These are phyloP conservation scores for Cystobasidium pallidum DNA, from an alignment of 1,284 basidiomycete species.

Conservation along the genomic window DNA sequence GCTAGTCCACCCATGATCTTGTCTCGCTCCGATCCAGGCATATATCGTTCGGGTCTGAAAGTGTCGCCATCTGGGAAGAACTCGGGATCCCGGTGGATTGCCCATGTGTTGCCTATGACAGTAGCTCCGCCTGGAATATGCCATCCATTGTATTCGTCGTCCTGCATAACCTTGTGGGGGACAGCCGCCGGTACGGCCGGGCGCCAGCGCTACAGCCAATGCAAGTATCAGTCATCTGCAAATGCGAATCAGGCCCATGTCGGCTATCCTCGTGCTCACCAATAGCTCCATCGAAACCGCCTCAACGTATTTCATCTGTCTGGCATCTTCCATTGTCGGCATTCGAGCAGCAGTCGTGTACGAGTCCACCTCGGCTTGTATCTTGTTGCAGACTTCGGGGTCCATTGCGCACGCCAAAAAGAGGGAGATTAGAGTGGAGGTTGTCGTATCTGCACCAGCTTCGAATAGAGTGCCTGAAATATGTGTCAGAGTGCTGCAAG, in stretches of 20 bases:
- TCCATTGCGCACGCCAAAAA: conserved; percentile 49
- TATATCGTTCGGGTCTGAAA: conserved; percentile 51
- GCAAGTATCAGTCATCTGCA: conserved; percentile 10
- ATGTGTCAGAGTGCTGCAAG: conserved; percentile 2
- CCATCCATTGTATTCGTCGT: conserved; percentile 45
- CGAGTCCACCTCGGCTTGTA: conserved; percentile 47
- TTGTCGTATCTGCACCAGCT: conserved; percentile 50
- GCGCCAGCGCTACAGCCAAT: conserved; percentile 48
- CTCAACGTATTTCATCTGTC: conserved; percentile 43
- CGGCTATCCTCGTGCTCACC: too few relatives aligned
- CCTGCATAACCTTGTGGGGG: conserved; percentile 47
- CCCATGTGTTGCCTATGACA: conserved; percentile 51
- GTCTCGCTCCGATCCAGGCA: conserved; percentile 30
- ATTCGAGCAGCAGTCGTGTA: conserved; percentile 45
- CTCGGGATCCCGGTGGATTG: conserved; percentile 46
- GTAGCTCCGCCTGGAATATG: conserved; percentile 49
- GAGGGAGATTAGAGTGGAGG: conserved; percentile 46
- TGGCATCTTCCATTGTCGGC: conserved; percentile 48
- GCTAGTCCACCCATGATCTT: conserved; percentile 46
- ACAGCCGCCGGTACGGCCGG: conserved; percentile 51
- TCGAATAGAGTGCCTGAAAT: conserved; percentile 49
- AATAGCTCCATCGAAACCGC: background rate
- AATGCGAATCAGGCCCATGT: too few relatives aligned
- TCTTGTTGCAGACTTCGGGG: conserved; percentile 32
- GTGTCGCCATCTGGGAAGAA: conserved; percentile 49